A percentile compares a stretch with the other conserved stretches of the same genome.
These are phyloP conservation scores for Sistotremastrum niveocremeum DNA, from an alignment of 768 basidiomycete species.

Conservation along the genomic window DNA sequence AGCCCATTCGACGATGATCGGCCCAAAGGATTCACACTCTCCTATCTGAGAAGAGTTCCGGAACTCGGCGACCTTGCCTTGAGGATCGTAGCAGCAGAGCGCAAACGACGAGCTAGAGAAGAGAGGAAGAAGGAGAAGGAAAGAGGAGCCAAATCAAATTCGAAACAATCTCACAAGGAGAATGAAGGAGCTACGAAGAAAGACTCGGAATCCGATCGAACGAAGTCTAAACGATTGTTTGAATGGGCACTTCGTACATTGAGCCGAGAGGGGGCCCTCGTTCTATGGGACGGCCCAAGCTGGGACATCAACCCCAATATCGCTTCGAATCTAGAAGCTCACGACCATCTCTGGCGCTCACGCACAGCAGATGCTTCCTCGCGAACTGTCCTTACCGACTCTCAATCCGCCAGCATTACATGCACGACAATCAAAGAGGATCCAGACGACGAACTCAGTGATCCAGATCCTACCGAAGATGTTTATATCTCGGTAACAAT, in stretches of 20 bases:
- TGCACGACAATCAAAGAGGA: no score
- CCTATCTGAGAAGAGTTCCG: constrained; percentile 65
- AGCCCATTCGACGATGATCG: constrained; percentile 3
- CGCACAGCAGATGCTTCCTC: no score
- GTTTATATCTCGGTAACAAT: no score
- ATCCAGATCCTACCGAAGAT: no score
- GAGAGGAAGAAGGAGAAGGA: constrained; percentile 30
- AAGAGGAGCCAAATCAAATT: constrained; percentile 8
- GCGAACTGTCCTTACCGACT: no score
- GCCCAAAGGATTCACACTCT: constrained; percentile 48
- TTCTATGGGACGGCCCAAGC: constrained; percentile 55
- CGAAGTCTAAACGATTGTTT: constrained; percentile 58
- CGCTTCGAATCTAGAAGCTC: no score
- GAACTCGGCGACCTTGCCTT: constrained; percentile 52
- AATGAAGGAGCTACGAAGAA: not conserved
- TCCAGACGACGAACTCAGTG: no score
- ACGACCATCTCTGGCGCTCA: no score
- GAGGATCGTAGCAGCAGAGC: constrained; percentile 50
- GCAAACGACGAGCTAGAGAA: constrained; percentile 36
- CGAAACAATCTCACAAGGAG: not conserved
- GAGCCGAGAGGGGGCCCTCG: constrained; percentile 57
- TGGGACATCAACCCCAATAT: no score
- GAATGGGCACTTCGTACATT: constrained; percentile 49
- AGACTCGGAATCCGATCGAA: constrained; percentile 7
- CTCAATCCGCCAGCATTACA: no score